Conservation (phyloP, 306 rosid species). For the Elaeagnus macrophylla region DNA sequence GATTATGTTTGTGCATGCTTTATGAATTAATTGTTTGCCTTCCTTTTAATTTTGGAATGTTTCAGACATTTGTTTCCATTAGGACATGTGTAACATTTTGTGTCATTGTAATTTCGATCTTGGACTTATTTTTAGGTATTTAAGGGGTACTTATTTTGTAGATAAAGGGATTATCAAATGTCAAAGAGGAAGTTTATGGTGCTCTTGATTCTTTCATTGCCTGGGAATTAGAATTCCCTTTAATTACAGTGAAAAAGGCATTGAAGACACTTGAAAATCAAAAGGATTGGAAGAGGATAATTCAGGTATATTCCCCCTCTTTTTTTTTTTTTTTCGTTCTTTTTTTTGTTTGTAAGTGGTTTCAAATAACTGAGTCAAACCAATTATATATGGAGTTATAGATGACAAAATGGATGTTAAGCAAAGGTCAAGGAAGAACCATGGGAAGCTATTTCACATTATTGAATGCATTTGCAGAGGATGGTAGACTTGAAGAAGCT, state of each 20-base stretch:
- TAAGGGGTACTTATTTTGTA: slow-evolving; percentile 16
- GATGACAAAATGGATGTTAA: slow-evolving; percentile 92
- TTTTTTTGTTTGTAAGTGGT: neutral
- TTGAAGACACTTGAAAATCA: slow-evolving; percentile 65
- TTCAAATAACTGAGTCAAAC: neutral
- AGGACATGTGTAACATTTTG: neutral
- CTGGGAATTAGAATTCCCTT: slow-evolving; percentile 93
- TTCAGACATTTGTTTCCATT: neutral
- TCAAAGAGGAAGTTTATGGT: slow-evolving; percentile 96
- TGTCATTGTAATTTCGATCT: no score
- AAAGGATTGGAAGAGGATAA: slow-evolving; percentile 81
- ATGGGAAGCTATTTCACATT: slow-evolving; percentile 83
- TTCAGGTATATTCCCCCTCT: slow-evolving; percentile 49
- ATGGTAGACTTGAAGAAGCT: slow-evolving; percentile 84
- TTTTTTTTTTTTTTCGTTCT: neutral
- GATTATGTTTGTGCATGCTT: no score
- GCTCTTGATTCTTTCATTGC: slow-evolving; percentile 97
- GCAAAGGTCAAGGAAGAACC: slow-evolving; percentile 99
- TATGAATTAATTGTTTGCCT: neutral
- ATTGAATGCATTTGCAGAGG: slow-evolving; percentile 77
- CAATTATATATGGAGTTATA: slow-evolving; percentile 24
- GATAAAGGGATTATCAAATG: slow-evolving; percentile 74
- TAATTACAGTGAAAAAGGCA: slow-evolving; percentile 78
- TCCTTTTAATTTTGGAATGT: slow-evolving; percentile 3
- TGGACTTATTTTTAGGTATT: neutral